A percentile compares a stretch with the other conserved stretches of the same genome.
Conservation (phyloP, 768 basidiomycete species). For the Tricholoma bakamatsutake region DNA sequence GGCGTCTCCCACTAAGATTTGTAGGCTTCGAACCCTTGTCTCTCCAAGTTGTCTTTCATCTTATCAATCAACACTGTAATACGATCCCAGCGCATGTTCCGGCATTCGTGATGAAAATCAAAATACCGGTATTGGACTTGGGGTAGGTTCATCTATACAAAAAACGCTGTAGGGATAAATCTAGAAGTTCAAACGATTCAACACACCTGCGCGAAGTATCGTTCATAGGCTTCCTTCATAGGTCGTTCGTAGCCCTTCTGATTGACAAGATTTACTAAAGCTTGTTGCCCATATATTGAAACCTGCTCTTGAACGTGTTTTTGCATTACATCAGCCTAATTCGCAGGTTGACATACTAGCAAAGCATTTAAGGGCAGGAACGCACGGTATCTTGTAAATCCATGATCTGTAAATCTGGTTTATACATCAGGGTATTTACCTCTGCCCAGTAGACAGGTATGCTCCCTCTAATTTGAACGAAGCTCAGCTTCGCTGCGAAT, state of each 20-base stretch:
- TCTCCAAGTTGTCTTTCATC: conserved; percentile 61
- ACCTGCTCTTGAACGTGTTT: conserved; percentile 73
- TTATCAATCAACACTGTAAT: conserved; percentile 77
- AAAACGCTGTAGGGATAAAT: conserved; percentile 6
- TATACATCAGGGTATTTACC: conserved; percentile 91
- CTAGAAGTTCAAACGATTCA: not conserved
- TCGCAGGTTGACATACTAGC: conserved; percentile 1
- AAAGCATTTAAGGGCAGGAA: conserved; percentile 3
- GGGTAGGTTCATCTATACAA: conserved; percentile 49
- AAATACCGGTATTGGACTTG: conserved; percentile 89
- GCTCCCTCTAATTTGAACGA: conserved; percentile 91
- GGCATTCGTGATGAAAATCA: conserved; percentile 96
- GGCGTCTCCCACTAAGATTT: not conserved
- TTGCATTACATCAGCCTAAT: conserved; percentile 62
- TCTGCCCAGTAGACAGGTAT: conserved; percentile 96
- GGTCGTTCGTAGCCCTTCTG: conserved; percentile 90
- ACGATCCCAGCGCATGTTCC: conserved; percentile 91
- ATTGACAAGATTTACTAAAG: conserved; percentile 88
- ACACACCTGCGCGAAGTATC: conserved; percentile 57
- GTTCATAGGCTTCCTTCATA: conserved; percentile 93
- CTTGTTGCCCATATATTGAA: conserved; percentile 69
- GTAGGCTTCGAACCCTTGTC: conserved; percentile 51
- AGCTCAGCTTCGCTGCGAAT: conserved; percentile 64
- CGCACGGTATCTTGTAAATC: conserved; percentile 80
- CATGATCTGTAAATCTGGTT: conserved; percentile 96